Base-by-base conservation (phyloP, 2,329 filamentous ascomycete genomes). In the Septoria petroselini region DNA sequence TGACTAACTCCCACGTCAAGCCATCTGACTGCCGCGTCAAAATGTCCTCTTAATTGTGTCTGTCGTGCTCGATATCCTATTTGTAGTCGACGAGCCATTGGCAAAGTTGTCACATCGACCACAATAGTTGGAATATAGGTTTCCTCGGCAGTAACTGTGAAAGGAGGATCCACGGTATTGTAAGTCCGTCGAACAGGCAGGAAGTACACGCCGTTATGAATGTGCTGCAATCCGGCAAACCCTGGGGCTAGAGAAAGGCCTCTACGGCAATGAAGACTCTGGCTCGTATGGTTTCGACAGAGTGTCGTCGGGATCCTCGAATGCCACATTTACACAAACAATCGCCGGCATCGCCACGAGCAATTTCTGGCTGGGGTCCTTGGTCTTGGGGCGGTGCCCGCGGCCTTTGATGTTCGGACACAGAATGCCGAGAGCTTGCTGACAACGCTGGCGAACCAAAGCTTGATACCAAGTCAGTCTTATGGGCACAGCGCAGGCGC, bases 311-410 rank as follows among this genome's bases (percentile, higher is more conserved):
- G 39, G 50, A 31, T 19, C 29, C 12, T 17, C 25, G 3, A 30
- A 27, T 14, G 18, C 21, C 14, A 19, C 39, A 6, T 19, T 21
- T 19, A 18, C 15, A 8, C 50, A 53, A 34, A n/a, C 33, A 3
- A 34, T 53, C 7, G 53, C 49, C n/a, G 45, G 46, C 14, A 41
- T 47, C 18, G 41, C 53, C 7, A 55, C 40, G 12, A 35, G 64
- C 19, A 58, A 65, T 14, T 64, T 63, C 48, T 70, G 64, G 62
- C 56, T 70, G 27, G 70, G 70, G 61, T 50, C 14, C 50, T 72
- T 29, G 67, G 68, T 2, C 48, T 65, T 2, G 59, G 55, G 30
- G 51, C 54, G 12, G 29, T 45, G 9, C 46, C 58, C 6, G 50
- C 50, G 18, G 59, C 57, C 17, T 58, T 63, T n/a, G 30, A 15